Base-by-base conservation (phyloP, 2,329 filamentous ascomycete species). In the Pyrenochaeta sp. region DNA sequence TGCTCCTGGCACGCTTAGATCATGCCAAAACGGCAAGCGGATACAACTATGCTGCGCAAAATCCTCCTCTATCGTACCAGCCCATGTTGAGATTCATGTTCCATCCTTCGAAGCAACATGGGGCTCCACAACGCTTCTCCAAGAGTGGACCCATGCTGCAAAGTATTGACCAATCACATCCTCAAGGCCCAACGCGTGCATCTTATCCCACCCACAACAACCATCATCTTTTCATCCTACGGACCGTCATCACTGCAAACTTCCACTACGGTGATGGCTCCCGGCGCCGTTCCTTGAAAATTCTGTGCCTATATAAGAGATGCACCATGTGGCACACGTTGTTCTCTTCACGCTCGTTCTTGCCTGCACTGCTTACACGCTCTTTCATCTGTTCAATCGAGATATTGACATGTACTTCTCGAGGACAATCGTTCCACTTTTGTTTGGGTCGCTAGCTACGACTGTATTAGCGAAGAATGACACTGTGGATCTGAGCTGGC, bases 401-500 rank as follows among this genome's bases (percentile, higher is more conserved):
- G 39, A 42, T 8, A 65, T 72, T 30, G 55, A 67, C n/a, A 75
- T 75, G 73, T 40, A 42, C 13, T 60, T 52, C 37, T 51, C 62
- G 0, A 68, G 53, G 28, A 56, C 54, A 19, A 39, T 71, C 7
- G 12, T 67, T 22, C 48, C 71, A 4, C 40, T 72, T 10, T 19
- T 69, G 2, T 69, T 66, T 59, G 48, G 68, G 12, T 59, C 71
- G 24, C 32, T 63, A 5, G 55, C 46, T 0, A 36, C 43, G 3
- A 60, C 57, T 10, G 13, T 40, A 12, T 49, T 48, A 5, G 60
- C 61, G 0, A 64, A 71, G 22, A 69, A 66, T 39, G 22, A n/a
- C 0, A 66, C 58, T 12, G 52, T 74, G 12, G 69, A 76, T 55
- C 25, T 76, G 22, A 52, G 54, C 13, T 79, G 77, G 77, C 59